Percentiles rank a stretch among this genome's conserved stretches.
These are phyloP conservation scores for Mucor racemosus DNA, from an alignment of 371 early-diverging fungal genomes.

Conservation along the genomic window DNA sequence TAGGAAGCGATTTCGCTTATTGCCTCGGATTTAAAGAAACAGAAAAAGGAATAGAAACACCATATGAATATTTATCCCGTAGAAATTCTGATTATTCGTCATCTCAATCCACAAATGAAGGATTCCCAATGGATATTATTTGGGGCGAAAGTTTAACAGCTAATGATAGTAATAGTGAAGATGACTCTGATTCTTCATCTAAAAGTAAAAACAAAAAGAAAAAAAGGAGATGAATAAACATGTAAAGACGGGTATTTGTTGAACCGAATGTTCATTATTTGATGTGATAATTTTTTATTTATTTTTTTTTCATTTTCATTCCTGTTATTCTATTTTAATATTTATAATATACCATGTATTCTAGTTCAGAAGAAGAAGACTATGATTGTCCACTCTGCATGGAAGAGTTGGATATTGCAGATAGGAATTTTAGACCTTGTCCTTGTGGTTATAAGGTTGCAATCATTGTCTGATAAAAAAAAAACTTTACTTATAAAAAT, in stretches of 20 bases:
- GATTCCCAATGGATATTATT: slow-evolving; percentile 30
- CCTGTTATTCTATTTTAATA: neutral
- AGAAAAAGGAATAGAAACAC: slow-evolving; percentile 30
- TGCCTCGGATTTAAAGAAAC: slow-evolving; percentile 48
- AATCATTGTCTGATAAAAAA: slow-evolving; percentile 8
- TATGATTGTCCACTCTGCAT: slow-evolving; percentile 96
- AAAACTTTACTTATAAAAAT: neutral
- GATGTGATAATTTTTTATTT: neutral
- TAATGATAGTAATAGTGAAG: neutral
- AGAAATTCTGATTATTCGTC: slow-evolving; percentile 37
- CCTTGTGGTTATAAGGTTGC: slow-evolving; percentile 95
- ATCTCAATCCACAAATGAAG: slow-evolving; percentile 25
- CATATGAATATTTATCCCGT: slow-evolving; percentile 33
- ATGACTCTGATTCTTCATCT: neutral
- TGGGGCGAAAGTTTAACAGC: slow-evolving; percentile 33
- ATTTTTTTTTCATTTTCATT: neutral
- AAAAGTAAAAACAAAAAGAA: slow-evolving; percentile 29
- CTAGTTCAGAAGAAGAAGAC: slow-evolving; percentile 64
- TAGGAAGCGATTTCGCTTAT: slow-evolving; percentile 51
- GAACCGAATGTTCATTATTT: neutral
- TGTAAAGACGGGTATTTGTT: neutral
- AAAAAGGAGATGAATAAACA: slow-evolving; percentile 24
- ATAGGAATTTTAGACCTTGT: slow-evolving; percentile 95
- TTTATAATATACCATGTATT: slow-evolving; percentile 12
- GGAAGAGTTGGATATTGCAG: slow-evolving; percentile 96